Evolutionary conservation across 1,284 basidiomycete genomes (phyloP).

Genomic region (Pholiota adiposa): DNA sequence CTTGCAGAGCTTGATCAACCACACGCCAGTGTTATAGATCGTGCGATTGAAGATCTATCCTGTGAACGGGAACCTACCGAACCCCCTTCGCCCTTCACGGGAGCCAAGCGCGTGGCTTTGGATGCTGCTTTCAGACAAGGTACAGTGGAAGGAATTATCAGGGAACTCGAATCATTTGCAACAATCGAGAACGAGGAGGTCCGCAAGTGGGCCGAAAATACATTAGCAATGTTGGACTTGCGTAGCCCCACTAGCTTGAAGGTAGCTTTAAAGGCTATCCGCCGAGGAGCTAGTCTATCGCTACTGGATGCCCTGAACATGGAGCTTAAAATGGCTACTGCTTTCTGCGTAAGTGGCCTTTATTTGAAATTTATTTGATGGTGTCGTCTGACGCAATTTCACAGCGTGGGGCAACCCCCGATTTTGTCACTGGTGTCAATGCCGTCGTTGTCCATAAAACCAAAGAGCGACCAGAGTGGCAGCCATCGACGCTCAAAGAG

Average conservation of each 20-base stretch:
- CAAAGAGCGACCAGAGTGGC: conserved; percentile 64
- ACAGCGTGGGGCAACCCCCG: conserved; percentile 75
- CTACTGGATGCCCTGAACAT: conserved; percentile 77
- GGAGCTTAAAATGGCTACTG: conserved; percentile 82
- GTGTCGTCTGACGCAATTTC: conserved; percentile 21
- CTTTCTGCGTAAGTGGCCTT: conserved; percentile 65
- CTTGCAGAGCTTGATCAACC: conserved; percentile 64
- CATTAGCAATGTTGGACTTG: conserved; percentile 63
- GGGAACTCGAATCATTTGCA: conserved; percentile 53
- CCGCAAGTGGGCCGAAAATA: conserved; percentile 75
- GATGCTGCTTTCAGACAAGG: conserved; percentile 79
- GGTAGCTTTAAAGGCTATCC: conserved; percentile 80
- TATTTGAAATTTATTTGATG: conserved; percentile 13
- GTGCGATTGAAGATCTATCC: conserved; percentile 72
- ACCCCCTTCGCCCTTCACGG: conserved; percentile 57
- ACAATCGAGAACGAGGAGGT: conserved; percentile 48
- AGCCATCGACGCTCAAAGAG: conserved; percentile 60
- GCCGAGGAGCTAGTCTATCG: conserved; percentile 64
- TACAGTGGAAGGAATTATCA: conserved; percentile 73
- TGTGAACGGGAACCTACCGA: conserved; percentile 64
- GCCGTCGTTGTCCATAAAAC: conserved; percentile 74
- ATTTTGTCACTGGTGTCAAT: conserved; percentile 84
- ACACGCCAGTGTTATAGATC: conserved; percentile 44
- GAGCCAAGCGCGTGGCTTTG: conserved; percentile 71
- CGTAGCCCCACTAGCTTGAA: conserved; percentile 92